Base-by-base conservation (phyloP, 1,139 yeast species). In the Geotrichum citri-aurantii region DNA sequence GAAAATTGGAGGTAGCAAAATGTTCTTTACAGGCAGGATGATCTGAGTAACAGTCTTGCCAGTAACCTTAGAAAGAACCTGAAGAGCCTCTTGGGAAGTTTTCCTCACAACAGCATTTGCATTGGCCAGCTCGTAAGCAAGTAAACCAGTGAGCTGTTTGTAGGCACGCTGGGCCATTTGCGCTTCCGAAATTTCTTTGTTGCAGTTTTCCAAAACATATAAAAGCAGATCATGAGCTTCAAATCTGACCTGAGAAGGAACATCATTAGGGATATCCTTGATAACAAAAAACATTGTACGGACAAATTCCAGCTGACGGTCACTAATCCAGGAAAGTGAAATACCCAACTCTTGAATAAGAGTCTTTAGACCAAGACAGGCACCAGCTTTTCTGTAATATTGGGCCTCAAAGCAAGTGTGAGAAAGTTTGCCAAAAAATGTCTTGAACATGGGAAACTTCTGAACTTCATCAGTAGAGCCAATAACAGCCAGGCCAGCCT, bases 361-460 rank as follows among this genome's bases (percentile, higher is more conserved):
- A 1, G 91, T 82, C 64, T 83, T 80, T 57, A 95, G 77, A 31
- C 99, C 99, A 23, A 88, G 70, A 48, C 93, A 84, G 33, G 98
- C 98, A 10, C 98, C 98, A 23, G 89, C 79, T 66, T 95, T 93
- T 46, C 85, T 80, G 69, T 87, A 88, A 71, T 88, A 92, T 52
- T 83, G 86, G 70, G 90, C 97, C 63, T 88, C 95, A 70, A 88
- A 93, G 72, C 99, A 93, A 60, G 90, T 82, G 69, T 93, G 99
- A 53, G 95, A 85, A 65, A 93, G 86, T 60, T 86, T 85, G 59
- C 90, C 86, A 65, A 89, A 85, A 78, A 92, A 78, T 5, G 87
- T 80, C 62, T 95, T 81, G 65, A 91, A 81, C 52, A 90, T 79
- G 2, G 96, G 91, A 56, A 89, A 86, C 59, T 81, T 79, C 59